A percentile compares a stretch with the other conserved stretches of the same genome.
phyloP scores from a whole-genome alignment of 2,329 filamentous ascomycete species.

The Botrytis hyacinthi region DNA sequence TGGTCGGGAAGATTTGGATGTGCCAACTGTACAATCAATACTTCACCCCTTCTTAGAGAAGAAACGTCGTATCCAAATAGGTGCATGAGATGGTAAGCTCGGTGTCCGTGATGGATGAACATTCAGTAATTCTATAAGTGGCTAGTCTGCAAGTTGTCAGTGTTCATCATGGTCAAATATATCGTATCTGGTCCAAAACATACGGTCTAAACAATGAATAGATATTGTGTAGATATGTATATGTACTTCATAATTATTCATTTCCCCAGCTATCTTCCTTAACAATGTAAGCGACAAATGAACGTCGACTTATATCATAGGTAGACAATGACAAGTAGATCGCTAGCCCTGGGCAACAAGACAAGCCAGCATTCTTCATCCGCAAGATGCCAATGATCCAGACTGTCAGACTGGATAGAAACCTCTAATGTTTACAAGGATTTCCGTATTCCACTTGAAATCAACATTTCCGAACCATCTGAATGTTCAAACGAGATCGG shows the following conservation, averaged over 20 bases:
- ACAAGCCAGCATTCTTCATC: background rate
- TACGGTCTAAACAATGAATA: background rate
- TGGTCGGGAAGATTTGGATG: background rate
- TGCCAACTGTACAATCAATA: slow-evolving; percentile 16
- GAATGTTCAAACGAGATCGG: background rate
- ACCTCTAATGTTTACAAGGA: background rate
- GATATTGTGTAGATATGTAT: background rate
- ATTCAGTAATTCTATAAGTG: background rate
- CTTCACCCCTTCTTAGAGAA: background rate
- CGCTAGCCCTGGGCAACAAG: background rate
- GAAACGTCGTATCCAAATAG: background rate
- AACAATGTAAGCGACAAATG: background rate
- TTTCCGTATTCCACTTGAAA: background rate
- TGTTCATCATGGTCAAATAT: background rate
- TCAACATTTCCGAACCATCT: background rate
- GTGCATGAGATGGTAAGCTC: background rate
- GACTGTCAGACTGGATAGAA: background rate
- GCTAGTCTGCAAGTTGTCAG: background rate
- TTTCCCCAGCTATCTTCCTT: background rate
- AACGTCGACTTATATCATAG: background rate
- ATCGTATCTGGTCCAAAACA: background rate
- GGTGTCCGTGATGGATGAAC: background rate
- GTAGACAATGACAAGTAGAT: background rate
- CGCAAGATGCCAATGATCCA: background rate
- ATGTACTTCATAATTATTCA: background rate